Conservation (phyloP, 768 basidiomycete genomes). For the Podaxis mareebaensis region DNA sequence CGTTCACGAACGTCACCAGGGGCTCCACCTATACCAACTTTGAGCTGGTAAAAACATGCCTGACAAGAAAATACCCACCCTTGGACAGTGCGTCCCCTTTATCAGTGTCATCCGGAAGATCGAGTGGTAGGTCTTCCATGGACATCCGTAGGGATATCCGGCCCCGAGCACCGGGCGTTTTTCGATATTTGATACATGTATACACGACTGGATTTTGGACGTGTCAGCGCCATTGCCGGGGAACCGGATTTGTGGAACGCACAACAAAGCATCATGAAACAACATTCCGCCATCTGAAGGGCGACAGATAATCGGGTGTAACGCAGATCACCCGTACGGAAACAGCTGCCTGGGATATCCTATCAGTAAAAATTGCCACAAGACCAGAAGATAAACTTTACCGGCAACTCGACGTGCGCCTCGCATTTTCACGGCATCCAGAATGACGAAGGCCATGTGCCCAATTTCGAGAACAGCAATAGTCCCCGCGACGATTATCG, state of each 20-base stretch:
- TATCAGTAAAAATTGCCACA: constrained; percentile 3
- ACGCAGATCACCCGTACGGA: constrained; percentile 31
- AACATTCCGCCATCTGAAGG: constrained; percentile 51
- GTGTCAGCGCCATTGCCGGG: neutral
- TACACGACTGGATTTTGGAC: constrained; percentile 42
- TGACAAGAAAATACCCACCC: constrained; percentile 51
- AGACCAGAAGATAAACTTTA: constrained; percentile 20
- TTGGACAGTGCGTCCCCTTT: constrained; percentile 29
- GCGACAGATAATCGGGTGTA: constrained; percentile 45
- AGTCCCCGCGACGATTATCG: constrained; percentile 49
- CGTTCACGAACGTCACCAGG: neutral
- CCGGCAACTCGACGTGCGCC: constrained; percentile 51
- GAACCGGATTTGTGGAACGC: constrained; percentile 25
- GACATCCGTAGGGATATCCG: constrained; percentile 54
- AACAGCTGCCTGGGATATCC: constrained; percentile 46
- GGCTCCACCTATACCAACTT: neutral
- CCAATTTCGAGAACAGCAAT: constrained; percentile 44
- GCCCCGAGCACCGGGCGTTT: constrained; percentile 51
- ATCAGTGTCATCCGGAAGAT: constrained; percentile 28
- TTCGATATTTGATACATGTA: constrained; percentile 55
- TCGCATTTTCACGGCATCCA: constrained; percentile 40
- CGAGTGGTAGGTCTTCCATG: constrained; percentile 39
- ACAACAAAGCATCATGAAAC: constrained; percentile 67
- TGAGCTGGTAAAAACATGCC: neutral
- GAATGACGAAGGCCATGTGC: constrained; percentile 39